Evolutionary conservation across 257 asterid species (phyloP).

Genomic region (Paraleonurus japonicus): DNA sequence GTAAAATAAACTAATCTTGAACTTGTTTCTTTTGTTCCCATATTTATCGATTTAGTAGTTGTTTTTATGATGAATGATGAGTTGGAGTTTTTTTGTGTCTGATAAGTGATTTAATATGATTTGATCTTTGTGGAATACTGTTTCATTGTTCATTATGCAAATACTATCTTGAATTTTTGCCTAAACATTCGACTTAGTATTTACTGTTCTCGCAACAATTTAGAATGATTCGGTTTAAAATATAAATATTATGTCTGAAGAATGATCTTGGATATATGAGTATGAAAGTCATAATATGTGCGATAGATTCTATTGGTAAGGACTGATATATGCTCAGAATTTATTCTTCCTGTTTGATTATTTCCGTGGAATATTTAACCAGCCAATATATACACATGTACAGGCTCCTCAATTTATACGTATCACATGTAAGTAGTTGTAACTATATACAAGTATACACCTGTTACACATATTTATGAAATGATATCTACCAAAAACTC

Average conservation of each 20-base stretch:
- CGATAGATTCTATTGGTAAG: neutral
- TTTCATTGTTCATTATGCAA: neutral
- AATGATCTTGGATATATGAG: neutral
- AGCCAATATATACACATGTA: neutral
- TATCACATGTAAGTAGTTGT: too few species aligned
- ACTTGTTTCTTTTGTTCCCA: neutral
- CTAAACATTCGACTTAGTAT: neutral
- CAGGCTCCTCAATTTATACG: neutral
- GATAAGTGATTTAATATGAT: neutral
- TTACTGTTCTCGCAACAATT: neutral
- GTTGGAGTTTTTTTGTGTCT: neutral
- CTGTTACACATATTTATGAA: neutral
- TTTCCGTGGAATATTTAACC: neutral
- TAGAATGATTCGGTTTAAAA: neutral
- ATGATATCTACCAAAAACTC: neutral
- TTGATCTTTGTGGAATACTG: neutral
- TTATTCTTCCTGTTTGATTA: neutral
- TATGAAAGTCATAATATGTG: neutral
- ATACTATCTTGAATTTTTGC: neutral
- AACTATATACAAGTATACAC: neutral
- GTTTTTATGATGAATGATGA: neutral
- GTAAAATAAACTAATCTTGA: constrained; percentile 14
- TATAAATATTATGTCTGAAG: neutral
- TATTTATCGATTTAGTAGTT: neutral
- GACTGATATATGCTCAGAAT: neutral